Percentiles rank a stretch among this genome's conserved stretches.
phyloP scores from a whole-genome alignment of 768 basidiomycete species.

The Lactarius sp. region DNA sequence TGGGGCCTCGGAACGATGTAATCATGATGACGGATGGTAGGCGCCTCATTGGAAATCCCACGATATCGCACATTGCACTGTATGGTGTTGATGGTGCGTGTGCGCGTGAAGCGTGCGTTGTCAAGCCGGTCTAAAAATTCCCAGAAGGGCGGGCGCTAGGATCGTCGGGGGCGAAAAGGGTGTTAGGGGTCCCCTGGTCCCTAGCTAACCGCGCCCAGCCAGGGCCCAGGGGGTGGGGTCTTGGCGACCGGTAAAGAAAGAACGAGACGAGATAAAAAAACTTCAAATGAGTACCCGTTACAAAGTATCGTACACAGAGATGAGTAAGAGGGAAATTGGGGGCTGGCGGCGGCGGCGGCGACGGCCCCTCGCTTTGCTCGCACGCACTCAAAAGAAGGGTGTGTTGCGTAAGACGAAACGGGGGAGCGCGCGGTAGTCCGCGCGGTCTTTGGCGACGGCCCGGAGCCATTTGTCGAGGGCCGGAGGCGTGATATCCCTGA shows the following conservation, averaged over 20 bases:
- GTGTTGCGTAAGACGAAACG: conserved; percentile 66
- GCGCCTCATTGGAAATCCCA: neutral
- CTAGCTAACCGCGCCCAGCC: neutral
- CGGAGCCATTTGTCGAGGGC: conserved; percentile 78
- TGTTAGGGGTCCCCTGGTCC: conserved; percentile 15
- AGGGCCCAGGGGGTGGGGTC: neutral
- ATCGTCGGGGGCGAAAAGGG: neutral
- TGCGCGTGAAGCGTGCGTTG: neutral
- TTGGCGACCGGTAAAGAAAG: neutral
- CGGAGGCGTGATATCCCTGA: conserved; percentile 52
- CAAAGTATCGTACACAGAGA: neutral
- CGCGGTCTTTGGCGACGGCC: conserved; percentile 72
- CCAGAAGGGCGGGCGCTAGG: neutral
- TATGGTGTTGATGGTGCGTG: neutral
- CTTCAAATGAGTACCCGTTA: neutral
- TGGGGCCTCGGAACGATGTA: neutral
- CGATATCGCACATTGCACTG: neutral
- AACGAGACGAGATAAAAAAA: neutral
- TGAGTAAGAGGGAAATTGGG: neutral
- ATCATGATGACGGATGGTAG: neutral
- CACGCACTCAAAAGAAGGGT: conserved; percentile 53
- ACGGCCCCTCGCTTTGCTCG: neutral
- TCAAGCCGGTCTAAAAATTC: neutral
- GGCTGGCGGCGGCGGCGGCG: neutral
- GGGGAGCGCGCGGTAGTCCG: conserved; percentile 60